Evolutionary conservation across 257 asterid species (phyloP), one percentile per base, ranked within the genome.

Genomic region (Linaria vulgaris): DNA sequence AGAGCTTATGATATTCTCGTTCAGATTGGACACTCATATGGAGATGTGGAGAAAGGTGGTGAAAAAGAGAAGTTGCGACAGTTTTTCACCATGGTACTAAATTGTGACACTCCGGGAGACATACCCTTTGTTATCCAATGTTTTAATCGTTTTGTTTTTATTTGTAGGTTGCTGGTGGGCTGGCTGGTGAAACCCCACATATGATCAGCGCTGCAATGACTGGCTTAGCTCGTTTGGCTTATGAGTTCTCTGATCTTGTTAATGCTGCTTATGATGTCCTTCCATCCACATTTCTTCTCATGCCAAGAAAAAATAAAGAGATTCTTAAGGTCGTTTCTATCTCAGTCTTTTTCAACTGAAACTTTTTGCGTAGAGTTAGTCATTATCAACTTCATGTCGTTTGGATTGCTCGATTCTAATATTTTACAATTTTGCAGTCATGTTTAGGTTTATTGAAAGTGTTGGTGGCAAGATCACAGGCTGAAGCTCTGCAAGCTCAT

Each of bases 141-240:
- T 10, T 70, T 22, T 59, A 24, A 64, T 49, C 16, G 12, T 59
- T 21, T 50, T 61, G 31, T 31, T 64, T 62, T 72, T 39, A 47
- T 54, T 49, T 63, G 58, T 64, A 92, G 99, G 87, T 92, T 78
- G 97, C 96, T 69, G 96, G 95, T 53, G 95, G 95, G 31, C 78
- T 92, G 72, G 90, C 95, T 37, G 91, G 97, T 55, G 96, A 89
- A 73, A 82, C 94, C 48, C 91, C 99, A 66, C 96, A 87, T 73
- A 85, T 85, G 95, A 79, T 89, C 59, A 92, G 99, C 81, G 99
- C 97, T 59, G 88, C 99, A 0, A 84, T 85, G 75, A 89, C 86
- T 64, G 99, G 97, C 63, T 80, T 92, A 76, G 99, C 99, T 67
- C 97, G 99, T 39, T 80, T 92, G 80, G 96, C 99, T 63, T 92